Base-by-base conservation (phyloP, 192 early-diverging fungal species). In the Irineochytrium annulatum region DNA sequence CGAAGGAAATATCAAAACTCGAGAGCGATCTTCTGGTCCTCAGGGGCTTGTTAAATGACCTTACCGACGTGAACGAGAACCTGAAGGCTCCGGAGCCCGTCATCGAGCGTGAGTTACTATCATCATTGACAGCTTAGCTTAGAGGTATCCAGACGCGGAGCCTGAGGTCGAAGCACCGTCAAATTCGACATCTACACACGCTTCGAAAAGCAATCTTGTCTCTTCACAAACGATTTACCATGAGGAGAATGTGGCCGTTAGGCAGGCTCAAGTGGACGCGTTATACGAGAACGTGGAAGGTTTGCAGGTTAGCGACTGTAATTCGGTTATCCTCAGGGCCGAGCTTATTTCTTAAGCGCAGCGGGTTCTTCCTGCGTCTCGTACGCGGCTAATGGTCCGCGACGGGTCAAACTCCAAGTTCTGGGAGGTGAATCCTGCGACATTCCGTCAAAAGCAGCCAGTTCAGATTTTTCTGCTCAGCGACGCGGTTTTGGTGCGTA, bases 391-490 rank as follows among this genome's bases (percentile, higher is more conserved):
- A 35, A 34, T 81, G 6, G 33, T 74, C 29, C 65, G 71, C 43
- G 66, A 78, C 54, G 74, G 73, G 2, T 39, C 62, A 0, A 37
- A 65, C 17, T 43, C 65, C 3, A 60, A 82, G 61, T 79, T 89
- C 35, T 75, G 76, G 26, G 93, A 98, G 68, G 74, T 96, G 27
- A 89, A 92, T 64, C 84, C 73, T 20, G 27, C 86, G 17, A 82
- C 81, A 3, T 77, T 83, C 71, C 86, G 91, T 65, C 69, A 80
- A 17, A 81, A 86, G 37, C 90, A 93, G 52, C 76, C 74, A 14
- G 89, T 93, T 0, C 86, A 90, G 53, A 73, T 96, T 35, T 81
- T 90, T 29, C 69, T 98, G 17, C 71, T 98, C 43, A 93, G 79
- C 61, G 94, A 98, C 65, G 81, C 88, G 35, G 56, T n/a, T n/a